Conservation (phyloP, 768 basidiomycete species). For the Mycena galericulata region DNA sequence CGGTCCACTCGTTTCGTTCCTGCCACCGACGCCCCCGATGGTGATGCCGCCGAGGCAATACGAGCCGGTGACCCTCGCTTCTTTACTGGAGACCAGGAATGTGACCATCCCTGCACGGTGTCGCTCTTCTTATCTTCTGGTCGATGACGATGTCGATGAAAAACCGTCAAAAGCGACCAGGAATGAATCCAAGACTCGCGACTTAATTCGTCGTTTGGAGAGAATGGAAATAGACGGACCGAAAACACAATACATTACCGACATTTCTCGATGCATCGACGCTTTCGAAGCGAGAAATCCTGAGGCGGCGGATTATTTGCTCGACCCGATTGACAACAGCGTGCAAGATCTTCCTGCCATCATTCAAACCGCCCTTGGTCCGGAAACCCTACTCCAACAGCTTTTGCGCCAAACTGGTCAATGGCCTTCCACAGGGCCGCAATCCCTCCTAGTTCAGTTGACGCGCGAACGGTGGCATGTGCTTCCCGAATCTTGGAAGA, state of each 20-base stretch:
- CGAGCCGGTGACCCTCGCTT: background rate
- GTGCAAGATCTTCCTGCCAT: background rate
- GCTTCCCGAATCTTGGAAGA: conserved; percentile 4
- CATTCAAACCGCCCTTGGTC: background rate
- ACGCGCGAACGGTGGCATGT: conserved; percentile 1
- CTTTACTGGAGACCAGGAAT: background rate
- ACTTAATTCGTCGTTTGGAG: conserved; percentile 2
- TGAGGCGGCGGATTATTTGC: background rate
- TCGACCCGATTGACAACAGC: background rate
- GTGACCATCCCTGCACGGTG: background rate
- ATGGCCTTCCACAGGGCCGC: conserved; percentile 14
- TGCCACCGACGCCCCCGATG: background rate
- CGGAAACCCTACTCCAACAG: background rate
- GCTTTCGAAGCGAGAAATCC: conserved; percentile 5
- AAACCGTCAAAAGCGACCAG: no score
- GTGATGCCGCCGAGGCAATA: background rate
- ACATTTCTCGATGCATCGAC: conserved; percentile 5
- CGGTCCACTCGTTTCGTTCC: background rate
- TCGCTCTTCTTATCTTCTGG: no score
- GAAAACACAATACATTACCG: conserved; percentile 1
- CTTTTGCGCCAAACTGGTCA: conserved; percentile 7
- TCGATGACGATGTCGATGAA: background rate
- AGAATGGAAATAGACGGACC: background rate
- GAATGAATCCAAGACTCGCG: background rate
- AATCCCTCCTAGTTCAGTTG: conserved; percentile 10